Conservation (phyloP, 1,284 basidiomycete species). For the Boletus semigastroideus region DNA sequence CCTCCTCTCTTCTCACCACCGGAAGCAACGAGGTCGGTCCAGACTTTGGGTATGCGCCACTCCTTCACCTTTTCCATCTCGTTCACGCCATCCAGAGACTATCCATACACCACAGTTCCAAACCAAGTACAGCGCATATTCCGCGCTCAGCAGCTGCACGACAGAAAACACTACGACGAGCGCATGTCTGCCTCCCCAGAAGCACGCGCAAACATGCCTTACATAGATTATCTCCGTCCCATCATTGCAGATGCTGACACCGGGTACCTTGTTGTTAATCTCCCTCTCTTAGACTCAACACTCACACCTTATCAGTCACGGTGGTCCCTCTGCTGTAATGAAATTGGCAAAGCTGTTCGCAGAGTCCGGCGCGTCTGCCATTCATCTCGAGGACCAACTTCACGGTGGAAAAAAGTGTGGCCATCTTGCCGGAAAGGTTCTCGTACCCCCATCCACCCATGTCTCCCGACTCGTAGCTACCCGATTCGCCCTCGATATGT, state of each 20-base stretch:
- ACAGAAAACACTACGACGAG: constrained; percentile 86
- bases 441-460: constrained; percentile 87
- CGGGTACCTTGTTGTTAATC: constrained; percentile 51
- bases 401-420: constrained; percentile 95
- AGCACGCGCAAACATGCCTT: constrained; percentile 66
- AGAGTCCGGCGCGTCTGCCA: constrained; percentile 87
- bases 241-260: constrained; percentile 96
- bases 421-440: constrained; percentile 91
- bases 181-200: constrained; percentile 67
- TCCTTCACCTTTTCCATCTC: background rate
- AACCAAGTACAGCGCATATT: constrained; percentile 89
- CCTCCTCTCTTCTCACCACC: constrained; percentile 86
- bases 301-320: constrained; percentile 56
- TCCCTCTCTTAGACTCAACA: background rate
- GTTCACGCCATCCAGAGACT: constrained; percentile 55
- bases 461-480: constrained; percentile 80
- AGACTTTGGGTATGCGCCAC: constrained; percentile 79
- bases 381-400: constrained; percentile 91
- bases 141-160: constrained; percentile 83
- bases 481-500: constrained; percentile 86
- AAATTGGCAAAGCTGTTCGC: constrained; percentile 93
- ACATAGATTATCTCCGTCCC: constrained; percentile 87
- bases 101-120: constrained; percentile 93
- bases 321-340: constrained; percentile 94
- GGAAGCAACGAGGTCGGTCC: constrained; percentile 96